These are phyloP conservation scores for Perkinsela sp. DNA, from an alignment of 208 protist genomes.

Conservation along the genomic window DNA sequence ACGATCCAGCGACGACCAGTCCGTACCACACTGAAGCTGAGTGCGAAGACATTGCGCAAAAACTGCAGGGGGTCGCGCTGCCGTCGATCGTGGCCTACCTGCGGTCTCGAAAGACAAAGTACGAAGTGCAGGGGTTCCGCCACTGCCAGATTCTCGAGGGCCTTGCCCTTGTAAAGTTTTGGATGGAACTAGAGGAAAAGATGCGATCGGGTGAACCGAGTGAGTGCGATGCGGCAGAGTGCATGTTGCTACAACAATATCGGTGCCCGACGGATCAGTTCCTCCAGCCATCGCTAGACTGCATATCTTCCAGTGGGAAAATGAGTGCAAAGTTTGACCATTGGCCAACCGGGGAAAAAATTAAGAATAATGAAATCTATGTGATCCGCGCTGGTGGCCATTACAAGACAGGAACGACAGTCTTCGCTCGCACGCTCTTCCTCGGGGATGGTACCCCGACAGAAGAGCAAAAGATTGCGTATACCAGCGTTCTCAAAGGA, in stretches of 20 bases:
- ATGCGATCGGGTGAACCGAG: not conserved
- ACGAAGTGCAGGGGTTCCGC: not conserved
- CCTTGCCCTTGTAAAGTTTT: not conserved
- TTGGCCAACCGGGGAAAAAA: not conserved
- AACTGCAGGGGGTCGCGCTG: too few species aligned
- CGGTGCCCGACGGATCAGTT: too few species aligned
- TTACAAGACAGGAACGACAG: not conserved
- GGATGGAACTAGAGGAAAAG: not conserved
- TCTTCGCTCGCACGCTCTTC: not conserved
- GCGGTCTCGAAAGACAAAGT: not conserved
- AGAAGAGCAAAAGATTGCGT: not conserved
- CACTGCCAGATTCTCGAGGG: not conserved
- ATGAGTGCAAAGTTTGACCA: not conserved
- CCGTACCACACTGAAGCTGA: too few species aligned
- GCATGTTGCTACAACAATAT: too few species aligned
- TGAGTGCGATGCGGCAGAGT: too few species aligned
- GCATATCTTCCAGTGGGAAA: not conserved
- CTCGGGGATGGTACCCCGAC: not conserved
- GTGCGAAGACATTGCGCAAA: too few species aligned
- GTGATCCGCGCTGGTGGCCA: not conserved
- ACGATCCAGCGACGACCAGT: too few species aligned
- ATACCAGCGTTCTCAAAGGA: not conserved
- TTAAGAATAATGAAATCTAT: not conserved
- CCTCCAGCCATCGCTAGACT: too few species aligned
- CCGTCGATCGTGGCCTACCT: not conserved